Percentiles rank a stretch among this genome's conserved stretches.
Evolutionary conservation across 2,329 filamentous ascomycete species (phyloP).

Genomic region (Ophiocordyceps camponoti-leonardi): DNA sequence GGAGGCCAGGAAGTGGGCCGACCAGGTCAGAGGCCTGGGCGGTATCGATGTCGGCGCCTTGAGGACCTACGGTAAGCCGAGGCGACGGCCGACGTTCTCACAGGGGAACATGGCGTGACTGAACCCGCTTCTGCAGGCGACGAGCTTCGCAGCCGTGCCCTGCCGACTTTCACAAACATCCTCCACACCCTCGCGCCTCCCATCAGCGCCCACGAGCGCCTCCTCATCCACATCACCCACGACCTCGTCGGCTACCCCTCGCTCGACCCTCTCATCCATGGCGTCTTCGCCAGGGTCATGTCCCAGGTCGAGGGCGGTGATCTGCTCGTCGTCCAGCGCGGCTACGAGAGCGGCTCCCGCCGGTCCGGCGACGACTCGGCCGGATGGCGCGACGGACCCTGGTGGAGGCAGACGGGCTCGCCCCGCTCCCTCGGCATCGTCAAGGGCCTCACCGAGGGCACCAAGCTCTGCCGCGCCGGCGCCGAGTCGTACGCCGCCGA

Average conservation of each 20-base stretch:
- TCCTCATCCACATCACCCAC: slow-evolving; percentile 94
- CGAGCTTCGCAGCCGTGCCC: slow-evolving; percentile 67
- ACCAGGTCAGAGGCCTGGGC: slow-evolving; percentile 60
- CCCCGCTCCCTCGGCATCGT: slow-evolving; percentile 66
- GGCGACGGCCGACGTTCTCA: no score
- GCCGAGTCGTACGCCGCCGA: slow-evolving; percentile 79
- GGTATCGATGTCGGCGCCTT: slow-evolving; percentile 57
- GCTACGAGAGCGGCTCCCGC: slow-evolving; percentile 63
- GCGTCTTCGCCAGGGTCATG: slow-evolving; percentile 90
- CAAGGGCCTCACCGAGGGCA: slow-evolving; percentile 67
- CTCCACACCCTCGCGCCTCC: slow-evolving; percentile 90
- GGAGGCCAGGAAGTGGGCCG: slow-evolving; percentile 89
- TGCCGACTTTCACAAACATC: slow-evolving; percentile 89
- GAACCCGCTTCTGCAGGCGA: no score
- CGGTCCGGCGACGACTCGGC: slow-evolving; percentile 39
- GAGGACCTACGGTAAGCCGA: slow-evolving; percentile 26
- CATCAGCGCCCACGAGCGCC: slow-evolving; percentile 89
- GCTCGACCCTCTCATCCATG: slow-evolving; percentile 81
- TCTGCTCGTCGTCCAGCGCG: slow-evolving; percentile 82
- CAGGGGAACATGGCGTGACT: no score
- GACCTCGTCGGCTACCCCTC: slow-evolving; percentile 89
- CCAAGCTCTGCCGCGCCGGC: slow-evolving; percentile 76
- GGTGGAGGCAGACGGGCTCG: slow-evolving; percentile 65
- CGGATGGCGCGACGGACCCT: slow-evolving; percentile 87
- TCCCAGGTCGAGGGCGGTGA: slow-evolving; percentile 97